Evolutionary conservation across 2,329 filamentous ascomycete species (phyloP), one percentile per base, ranked within the genome.

Genomic region (Diaporthe amygdali): DNA sequence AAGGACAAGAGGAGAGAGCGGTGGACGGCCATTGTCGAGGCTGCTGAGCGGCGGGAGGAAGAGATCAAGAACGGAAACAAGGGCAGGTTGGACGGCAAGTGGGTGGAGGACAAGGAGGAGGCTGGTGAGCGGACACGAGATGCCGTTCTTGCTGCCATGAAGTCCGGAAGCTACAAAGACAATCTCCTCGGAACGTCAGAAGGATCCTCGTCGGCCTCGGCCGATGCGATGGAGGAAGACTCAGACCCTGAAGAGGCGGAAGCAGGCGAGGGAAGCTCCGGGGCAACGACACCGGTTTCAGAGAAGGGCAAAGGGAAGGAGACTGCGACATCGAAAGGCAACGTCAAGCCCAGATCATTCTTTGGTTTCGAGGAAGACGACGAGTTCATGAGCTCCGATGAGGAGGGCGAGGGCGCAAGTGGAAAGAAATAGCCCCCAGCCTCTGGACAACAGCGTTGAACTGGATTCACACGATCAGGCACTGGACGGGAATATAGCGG

Each of bases 81-180:
- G 76, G 90, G 91, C 68, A 88, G 92, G 80, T 82, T 98, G 49
- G 94, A 98, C 77, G 94, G 94, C 0, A 93, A 96, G 79, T 99
- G 96, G 95, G 91, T 98, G 49, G 96, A 99, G 80, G 93, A 94
- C 75, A 97, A 97, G 81, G 95, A 98, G 76, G 95, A 97, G 79
- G 93, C 93, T 32, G 92, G 90, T 75, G 94, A 97, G 83, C 92
- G 93, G 81, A 96, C 95, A 0, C 86, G 93, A 49, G 91, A 94
- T 76, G 93, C 93, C 3, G 93, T 96, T 7, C 78, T 93, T 52
- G 89, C 88, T 61, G 92, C 90, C 9, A 91, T 95, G 84, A 91
- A 90, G 81, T 84, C 86, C 20, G 90, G 90, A 2, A 85, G 86
- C 68, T 90, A 88, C 78, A 89, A 86, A 73, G 91, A 92, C 82